Evolutionary conservation across 2,329 filamentous ascomycete genomes (phyloP).

Genomic region (Aureobasidium sp.): DNA sequence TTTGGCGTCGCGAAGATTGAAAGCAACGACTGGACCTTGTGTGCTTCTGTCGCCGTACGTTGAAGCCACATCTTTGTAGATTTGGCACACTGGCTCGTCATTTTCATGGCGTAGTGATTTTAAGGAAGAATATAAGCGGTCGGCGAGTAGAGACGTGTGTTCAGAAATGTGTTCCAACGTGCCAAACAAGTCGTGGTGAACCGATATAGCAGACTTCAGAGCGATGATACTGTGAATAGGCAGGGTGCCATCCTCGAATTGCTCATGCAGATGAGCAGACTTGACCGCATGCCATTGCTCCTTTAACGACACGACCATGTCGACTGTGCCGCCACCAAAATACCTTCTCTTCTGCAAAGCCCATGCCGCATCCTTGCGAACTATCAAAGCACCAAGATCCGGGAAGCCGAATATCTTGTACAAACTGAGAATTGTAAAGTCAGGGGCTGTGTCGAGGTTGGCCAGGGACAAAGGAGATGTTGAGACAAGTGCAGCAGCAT

Average conservation of each 20-base stretch:
- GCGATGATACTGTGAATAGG: slow-evolving; percentile 88
- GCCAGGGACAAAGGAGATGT: slow-evolving; percentile 68
- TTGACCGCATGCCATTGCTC: slow-evolving; percentile 80
- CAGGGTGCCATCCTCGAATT: slow-evolving; percentile 83
- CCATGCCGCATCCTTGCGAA: slow-evolving; percentile 60
- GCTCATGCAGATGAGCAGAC: slow-evolving; percentile 60
- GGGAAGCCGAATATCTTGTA: slow-evolving; percentile 98
- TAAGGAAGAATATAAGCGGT: slow-evolving; percentile 51
- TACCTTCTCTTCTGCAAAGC: slow-evolving; percentile 61
- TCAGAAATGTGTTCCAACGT: slow-evolving; percentile 56
- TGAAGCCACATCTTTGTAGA: slow-evolving; percentile 46
- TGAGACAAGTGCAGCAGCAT: slow-evolving; percentile 73
- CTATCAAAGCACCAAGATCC: slow-evolving; percentile 75
- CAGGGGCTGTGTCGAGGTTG: slow-evolving; percentile 54
- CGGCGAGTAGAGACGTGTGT: slow-evolving; percentile 61
- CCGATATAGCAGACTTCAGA: slow-evolving; percentile 63
- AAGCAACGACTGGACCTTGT: slow-evolving; percentile 70
- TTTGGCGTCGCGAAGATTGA: slow-evolving; percentile 64
- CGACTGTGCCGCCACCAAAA: slow-evolving; percentile 91
- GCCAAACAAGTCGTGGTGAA: slow-evolving; percentile 61
- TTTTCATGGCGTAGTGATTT: slow-evolving; percentile 59
- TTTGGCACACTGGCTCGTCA: slow-evolving; percentile 51
- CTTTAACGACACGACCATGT: slow-evolving; percentile 65
- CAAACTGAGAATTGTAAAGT: slow-evolving; percentile 81
- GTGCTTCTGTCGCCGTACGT: slow-evolving; percentile 34